A percentile compares a stretch with the other conserved stretches of the same genome.
Conservation (phyloP, 2,329 filamentous ascomycete genomes). For the Corinectria fuckeliana region DNA sequence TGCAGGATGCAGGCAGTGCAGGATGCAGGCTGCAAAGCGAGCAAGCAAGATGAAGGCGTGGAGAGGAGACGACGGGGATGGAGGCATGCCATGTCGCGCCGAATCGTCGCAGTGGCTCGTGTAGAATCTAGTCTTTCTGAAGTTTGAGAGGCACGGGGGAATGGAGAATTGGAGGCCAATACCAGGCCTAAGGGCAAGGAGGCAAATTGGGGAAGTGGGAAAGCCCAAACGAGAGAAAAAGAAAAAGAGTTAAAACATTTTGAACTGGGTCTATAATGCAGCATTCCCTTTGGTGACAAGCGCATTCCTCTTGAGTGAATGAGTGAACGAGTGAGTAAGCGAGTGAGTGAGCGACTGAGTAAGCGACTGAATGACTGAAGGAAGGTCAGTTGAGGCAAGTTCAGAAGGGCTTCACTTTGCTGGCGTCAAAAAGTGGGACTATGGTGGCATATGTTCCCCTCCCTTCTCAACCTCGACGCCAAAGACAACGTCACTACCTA, state of each 20-base stretch:
- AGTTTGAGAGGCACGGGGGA: not conserved
- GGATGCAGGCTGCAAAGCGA: slow-evolving; percentile 11
- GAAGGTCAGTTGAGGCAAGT: not conserved
- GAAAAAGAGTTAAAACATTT: slow-evolving; percentile 17
- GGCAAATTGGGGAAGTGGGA: not conserved
- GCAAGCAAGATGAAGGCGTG: not conserved
- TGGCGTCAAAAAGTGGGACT: slow-evolving; percentile 35
- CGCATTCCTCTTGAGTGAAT: slow-evolving; percentile 24
- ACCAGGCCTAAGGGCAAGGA: not conserved
- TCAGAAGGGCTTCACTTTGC: slow-evolving; percentile 6
- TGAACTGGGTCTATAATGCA: not conserved
- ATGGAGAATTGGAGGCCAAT: not conserved
- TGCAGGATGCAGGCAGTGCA: slow-evolving; percentile 8
- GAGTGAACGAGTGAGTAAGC: too few relatives aligned
- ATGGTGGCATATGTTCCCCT: slow-evolving; percentile 30
- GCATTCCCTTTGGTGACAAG: slow-evolving; percentile 14
- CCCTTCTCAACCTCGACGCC: slow-evolving; percentile 7
- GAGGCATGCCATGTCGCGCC: slow-evolving; percentile 5
- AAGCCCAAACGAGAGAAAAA: not conserved
- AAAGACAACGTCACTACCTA: slow-evolving; percentile 3
- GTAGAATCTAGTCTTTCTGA: slow-evolving; percentile 12
- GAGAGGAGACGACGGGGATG: slow-evolving; percentile 11
- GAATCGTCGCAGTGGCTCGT: slow-evolving; percentile 9
- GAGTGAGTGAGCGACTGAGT: not conserved
- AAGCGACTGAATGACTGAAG: not conserved